A percentile compares a stretch with the other conserved stretches of the same genome.
Evolutionary conservation across 129 eudicot genomes (phyloP).

Genomic region (Rutidosis leptorrhynchoides): DNA sequence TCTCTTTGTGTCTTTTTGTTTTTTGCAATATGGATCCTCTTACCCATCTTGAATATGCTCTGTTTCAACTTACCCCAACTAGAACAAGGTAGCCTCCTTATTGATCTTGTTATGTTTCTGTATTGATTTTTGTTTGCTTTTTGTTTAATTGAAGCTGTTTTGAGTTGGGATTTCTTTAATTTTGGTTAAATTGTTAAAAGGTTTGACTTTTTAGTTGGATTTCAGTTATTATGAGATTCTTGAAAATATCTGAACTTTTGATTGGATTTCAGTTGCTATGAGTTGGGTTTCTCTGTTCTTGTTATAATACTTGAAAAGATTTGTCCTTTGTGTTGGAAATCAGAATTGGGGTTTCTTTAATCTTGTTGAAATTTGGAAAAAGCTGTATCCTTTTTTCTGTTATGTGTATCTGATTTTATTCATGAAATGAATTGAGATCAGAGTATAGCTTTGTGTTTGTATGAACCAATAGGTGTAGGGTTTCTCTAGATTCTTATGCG

Average conservation of each 20-base stretch:
- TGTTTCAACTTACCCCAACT: slow-evolving; percentile 84
- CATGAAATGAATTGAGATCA: not conserved
- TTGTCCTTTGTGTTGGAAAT: not conserved
- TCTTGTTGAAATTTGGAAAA: not conserved
- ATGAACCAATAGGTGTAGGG: not conserved
- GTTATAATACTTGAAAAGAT: not conserved
- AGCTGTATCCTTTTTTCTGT: slow-evolving; percentile 9
- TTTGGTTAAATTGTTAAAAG: not conserved
- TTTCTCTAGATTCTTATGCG: not conserved
- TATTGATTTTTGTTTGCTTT: not conserved
- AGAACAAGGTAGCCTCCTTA: slow-evolving; percentile 60
- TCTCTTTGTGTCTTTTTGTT: slow-evolving; percentile 10
- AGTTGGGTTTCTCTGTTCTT: not conserved
- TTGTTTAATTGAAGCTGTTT: not conserved
- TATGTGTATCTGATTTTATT: slow-evolving; percentile 16
- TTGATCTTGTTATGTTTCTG: not conserved
- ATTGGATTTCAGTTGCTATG: not conserved
- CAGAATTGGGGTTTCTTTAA: slow-evolving; percentile 24
- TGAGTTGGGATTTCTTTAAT: not conserved
- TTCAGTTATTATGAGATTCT: not conserved
- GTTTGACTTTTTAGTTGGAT: not conserved
- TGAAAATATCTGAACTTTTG: not conserved
- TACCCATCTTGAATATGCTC: slow-evolving; percentile 68
- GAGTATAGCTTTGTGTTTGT: slow-evolving; percentile 17
- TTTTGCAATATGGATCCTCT: slow-evolving; percentile 51